These are phyloP conservation scores for Picea engelmannii DNA, from an alignment of 83 land plant species.

Conservation along the genomic window DNA sequence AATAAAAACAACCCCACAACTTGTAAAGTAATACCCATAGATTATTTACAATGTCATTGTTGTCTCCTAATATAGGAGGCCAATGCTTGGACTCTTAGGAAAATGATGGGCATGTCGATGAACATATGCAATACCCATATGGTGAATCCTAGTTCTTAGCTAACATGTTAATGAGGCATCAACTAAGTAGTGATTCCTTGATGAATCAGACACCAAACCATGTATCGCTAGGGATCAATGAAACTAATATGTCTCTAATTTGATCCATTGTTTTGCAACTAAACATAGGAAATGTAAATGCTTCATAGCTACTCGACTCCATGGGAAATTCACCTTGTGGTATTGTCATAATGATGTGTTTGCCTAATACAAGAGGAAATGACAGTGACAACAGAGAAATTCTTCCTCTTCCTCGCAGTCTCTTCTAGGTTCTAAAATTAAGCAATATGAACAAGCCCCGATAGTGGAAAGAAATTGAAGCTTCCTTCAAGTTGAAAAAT, in stretches of 20 bases:
- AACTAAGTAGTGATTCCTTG: conserved; percentile 27
- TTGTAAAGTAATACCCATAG: too few relatives aligned
- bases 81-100: background rate
- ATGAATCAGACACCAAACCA: conserved; percentile 2
- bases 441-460: too few relatives aligned
- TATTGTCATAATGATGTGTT: background rate
- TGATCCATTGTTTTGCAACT: conserved; percentile 38
- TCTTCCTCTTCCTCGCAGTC: too few relatives aligned
- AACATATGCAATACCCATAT: conserved; percentile 10
- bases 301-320: background rate
- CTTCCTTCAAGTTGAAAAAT: conserved; percentile 28
- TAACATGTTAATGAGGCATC: conserved; percentile 35
- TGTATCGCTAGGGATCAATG: background rate
- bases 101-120: conserved; percentile 6
- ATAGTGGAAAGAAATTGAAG: conserved; percentile 7
- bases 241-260: background rate
- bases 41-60: too few relatives aligned
- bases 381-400: too few relatives aligned
- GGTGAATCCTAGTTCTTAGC: conserved; percentile 40
- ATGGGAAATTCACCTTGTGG: conserved; percentile 15
- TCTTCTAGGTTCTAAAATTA: too few relatives aligned
- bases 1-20: too few relatives aligned
- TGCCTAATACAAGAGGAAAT: background rate
- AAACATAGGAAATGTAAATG: conserved; percentile 13
- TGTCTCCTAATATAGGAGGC: too few relatives aligned